Conservation (phyloP, 805 yeast genomes). For the Monosporozyma servazzii region DNA sequence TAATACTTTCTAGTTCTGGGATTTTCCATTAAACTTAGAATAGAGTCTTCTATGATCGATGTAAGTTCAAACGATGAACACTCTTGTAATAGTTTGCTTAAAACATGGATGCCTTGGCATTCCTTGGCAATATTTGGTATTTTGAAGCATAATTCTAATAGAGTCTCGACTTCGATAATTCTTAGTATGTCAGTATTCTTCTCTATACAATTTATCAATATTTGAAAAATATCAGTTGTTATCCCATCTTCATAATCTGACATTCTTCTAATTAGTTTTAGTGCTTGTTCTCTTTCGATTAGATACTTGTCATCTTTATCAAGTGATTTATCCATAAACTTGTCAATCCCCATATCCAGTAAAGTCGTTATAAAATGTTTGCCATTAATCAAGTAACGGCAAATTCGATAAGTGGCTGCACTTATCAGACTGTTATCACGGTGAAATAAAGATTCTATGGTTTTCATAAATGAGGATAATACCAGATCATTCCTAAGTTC, state of each 20-base stretch:
- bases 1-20: conserved; percentile 25
- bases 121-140: conserved; percentile 36
- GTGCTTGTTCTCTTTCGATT: conserved; percentile 67
- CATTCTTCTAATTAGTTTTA: conserved; percentile 58
- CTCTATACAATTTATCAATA: conserved; percentile 58
- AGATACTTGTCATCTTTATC: conserved; percentile 46
- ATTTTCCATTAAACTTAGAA: conserved; percentile 23
- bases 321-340: conserved; percentile 54
- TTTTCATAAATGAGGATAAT: conserved; percentile 44
- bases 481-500: conserved; percentile 55
- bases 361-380: conserved; percentile 46
- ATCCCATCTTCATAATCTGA: conserved; percentile 49
- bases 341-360: conserved; percentile 47
- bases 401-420: conserved; percentile 67
- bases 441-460: conserved; percentile 52
- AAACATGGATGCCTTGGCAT: conserved; percentile 39
- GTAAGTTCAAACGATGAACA: conserved; percentile 21
- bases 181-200: conserved; percentile 43
- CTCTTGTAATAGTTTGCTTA: conserved; percentile 27
- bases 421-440: conserved; percentile 52
- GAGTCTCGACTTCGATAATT: conserved; percentile 44
- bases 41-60: conserved; percentile 21
- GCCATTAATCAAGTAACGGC: conserved; percentile 54
- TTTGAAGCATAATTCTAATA: conserved; percentile 45
- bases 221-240: conserved; percentile 57